Base-by-base conservation (phyloP, 352 stramenopile species). In the Saprolegnia diclina region DNA sequence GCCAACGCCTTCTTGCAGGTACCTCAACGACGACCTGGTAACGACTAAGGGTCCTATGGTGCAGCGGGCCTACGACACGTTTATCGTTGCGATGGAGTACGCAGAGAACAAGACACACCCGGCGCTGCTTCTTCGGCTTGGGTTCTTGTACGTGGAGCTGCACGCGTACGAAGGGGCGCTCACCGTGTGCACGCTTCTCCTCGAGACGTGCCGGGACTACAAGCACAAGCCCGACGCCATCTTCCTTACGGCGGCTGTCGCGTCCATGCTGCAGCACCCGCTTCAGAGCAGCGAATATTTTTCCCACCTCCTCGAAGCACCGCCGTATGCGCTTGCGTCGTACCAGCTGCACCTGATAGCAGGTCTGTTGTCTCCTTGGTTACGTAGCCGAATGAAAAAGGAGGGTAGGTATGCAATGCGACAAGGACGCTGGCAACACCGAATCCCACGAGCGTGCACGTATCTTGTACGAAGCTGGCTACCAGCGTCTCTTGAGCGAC, bases 71-170 rank as follows among this genome's bases (percentile, higher is more conserved):
- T 92, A 92, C 67, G 87, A 86, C 62, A 82, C 80, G 0, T 92
- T 90, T 42, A 80, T 92, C 45, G 82, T 92, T 21, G 82, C 82
- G 16, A 90, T 92, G 82, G 84, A 92, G 56, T 92, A 88, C 63
- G 71, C 80, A 5, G 70, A 64, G 35, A 90, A 83, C 77, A 90
- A 90, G 67, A 78, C 80, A 40, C 80, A 85, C 22, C 79, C 81
- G 19, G 56, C 65, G 3, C 48, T 92, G 42, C 64, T 92, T 26
- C 63, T 84, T n/a, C 78, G 82, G 29, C 66, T 90, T 19, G 79
- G 72, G 4, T 71, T 78, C n/a, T 72, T 92, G 55, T 92, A 92
- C 59, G 67, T 92, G 19, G 84, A 92, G 65, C 86, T 85, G 45
- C 71, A 76, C 13, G 76, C 82, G 10, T 89, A 80, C 67, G 79